Conservation (phyloP, 345 rosid genomes). For the Eucalyptus coolabah region DNA sequence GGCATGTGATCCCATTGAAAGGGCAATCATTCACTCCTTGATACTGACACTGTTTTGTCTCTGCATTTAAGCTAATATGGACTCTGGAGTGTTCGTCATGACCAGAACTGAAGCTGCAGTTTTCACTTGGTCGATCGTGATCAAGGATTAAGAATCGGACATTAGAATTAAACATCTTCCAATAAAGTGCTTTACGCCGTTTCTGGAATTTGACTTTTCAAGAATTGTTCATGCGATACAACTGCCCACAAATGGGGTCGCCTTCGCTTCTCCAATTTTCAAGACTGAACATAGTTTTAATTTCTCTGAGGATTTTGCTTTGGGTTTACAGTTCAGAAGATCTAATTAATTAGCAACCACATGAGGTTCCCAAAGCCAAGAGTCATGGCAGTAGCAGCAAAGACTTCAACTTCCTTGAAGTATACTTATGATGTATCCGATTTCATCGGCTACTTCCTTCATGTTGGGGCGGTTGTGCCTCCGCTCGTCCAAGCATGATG, state of each 20-base stretch:
- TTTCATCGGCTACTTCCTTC: conserved; percentile 31
- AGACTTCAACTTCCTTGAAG: not conserved
- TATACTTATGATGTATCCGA: conserved; percentile 25
- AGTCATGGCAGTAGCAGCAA: not conserved
- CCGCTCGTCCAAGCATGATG: conserved; percentile 31
- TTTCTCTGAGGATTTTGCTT: not conserved
- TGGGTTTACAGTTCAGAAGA: not conserved
- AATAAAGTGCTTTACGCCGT: not conserved
- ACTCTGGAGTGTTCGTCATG: not conserved
- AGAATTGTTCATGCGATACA: not conserved
- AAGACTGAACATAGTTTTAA: not conserved
- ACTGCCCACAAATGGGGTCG: not conserved
- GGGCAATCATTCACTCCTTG: not conserved
- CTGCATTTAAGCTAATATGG: not conserved
- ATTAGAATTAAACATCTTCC: not conserved
- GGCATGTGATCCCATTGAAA: not conserved
- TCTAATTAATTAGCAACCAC: not conserved
- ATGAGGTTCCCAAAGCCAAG: not conserved
- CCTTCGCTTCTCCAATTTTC: not conserved
- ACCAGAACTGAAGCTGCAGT: not conserved
- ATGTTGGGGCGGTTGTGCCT: conserved; percentile 42
- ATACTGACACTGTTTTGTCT: not conserved
- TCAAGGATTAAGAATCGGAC: not conserved
- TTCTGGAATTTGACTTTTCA: not conserved
- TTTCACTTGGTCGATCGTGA: not conserved